Base-by-base conservation (phyloP, 2,329 filamentous ascomycete genomes). In the Pseudogymnoascus sp. region DNA sequence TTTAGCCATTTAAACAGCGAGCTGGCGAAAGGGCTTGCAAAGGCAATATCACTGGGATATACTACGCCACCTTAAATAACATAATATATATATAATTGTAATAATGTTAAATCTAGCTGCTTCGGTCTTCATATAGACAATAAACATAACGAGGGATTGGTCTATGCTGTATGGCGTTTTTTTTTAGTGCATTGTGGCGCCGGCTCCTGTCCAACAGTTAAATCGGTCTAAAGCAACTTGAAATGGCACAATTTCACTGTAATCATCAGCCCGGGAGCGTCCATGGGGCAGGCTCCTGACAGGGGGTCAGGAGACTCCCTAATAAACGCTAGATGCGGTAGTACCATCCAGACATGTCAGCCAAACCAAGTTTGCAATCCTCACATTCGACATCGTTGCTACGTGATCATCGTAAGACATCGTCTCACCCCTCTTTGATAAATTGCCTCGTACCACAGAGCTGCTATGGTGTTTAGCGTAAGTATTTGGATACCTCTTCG, bases 401-500 rank as follows among this genome's bases (percentile, higher is more conserved):
- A 56, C 29, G 29, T 56, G 29, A 33, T 56, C 16, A 56, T 56
- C 50, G 50, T n/a, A 56, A 35, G 29, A 56, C 16, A 3, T 56
- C n/a, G 2, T 35, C 29, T 13, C n/a, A 56, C 50, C 29, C 50
- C n/a, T 35, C 16, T 19, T 19, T 13, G 13, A 50, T 16, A 13
- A 19, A 33, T 19, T 13, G n/a, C 50, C 29, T 35, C 29, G 16
- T 33, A 33, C 6, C 50, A 33, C 16, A 35, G 29, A 35, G 50
- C 29, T 56, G 11, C 29, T 35, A 56, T 11, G 35, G 21, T 14
- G 16, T 19, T 56, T 56, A 56, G 16, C 50, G 50, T 56, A 96
- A 75, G 72, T 96, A 95, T 71, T 81, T 85, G 70, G 92, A 85
- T 62, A 96, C 78, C 67, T 93, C 88, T n/a, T 89, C 82, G 67